phyloP scores from a whole-genome alignment of 78 protist genomes.

The Parvularia atlantis region DNA sequence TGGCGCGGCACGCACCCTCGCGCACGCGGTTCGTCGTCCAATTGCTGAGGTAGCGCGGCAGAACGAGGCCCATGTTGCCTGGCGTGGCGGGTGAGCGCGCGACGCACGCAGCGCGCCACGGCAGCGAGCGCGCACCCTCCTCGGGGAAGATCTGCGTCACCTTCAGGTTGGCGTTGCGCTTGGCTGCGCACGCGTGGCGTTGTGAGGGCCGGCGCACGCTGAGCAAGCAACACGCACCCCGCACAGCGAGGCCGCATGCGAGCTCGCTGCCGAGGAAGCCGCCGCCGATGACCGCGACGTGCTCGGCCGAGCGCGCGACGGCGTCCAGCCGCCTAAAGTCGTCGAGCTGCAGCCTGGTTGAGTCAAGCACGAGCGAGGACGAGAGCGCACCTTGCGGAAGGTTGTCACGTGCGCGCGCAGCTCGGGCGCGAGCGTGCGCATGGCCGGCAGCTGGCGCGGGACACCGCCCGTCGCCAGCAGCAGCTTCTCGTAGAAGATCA shows the following conservation, averaged over 20 bases:
- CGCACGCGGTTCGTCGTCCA: conserved; percentile 36
- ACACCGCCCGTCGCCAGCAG: conserved; percentile 76
- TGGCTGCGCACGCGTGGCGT: not conserved
- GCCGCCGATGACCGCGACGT: conserved; percentile 66
- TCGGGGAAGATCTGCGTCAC: conserved; percentile 65
- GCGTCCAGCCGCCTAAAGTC: conserved; percentile 46
- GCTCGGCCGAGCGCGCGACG: conserved; percentile 2
- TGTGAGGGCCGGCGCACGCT: too few relatives aligned
- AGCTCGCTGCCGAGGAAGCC: conserved; percentile 76
- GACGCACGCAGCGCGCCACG: not conserved
- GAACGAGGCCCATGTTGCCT: conserved; percentile 25
- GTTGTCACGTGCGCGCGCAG: conserved; percentile 20
- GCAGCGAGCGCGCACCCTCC: not conserved
- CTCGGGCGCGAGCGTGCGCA: not conserved
- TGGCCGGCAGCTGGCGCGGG: conserved; percentile 42
- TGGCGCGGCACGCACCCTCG: conserved; percentile 5
- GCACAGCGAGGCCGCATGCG: conserved; percentile 36
- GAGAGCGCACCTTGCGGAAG: conserved; percentile 30
- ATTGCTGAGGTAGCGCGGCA: conserved; percentile 43
- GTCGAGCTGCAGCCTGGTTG: conserved; percentile 28
- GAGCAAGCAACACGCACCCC: conserved; percentile 2
- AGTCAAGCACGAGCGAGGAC: too few relatives aligned
- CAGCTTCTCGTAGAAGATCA: conserved; percentile 36
- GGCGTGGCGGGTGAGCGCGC: not conserved
- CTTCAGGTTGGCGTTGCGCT: not conserved